Evolutionary conservation across 345 rosid genomes (phyloP).

Genomic region (Durio zibethinus): DNA sequence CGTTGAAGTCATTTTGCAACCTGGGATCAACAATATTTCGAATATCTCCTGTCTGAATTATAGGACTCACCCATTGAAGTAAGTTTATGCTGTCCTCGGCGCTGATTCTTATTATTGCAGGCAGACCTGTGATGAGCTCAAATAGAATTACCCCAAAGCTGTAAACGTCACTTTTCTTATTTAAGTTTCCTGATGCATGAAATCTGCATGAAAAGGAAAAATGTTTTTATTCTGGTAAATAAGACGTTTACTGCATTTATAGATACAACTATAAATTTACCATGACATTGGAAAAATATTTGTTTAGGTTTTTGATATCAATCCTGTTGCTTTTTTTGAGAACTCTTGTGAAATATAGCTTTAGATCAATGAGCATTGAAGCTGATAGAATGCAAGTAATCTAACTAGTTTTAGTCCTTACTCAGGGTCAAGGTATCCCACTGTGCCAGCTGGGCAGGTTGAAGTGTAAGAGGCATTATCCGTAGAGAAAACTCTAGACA

Average conservation of each 20-base stretch:
- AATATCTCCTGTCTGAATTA: constrained; percentile 30
- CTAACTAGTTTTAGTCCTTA: neutral
- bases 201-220: neutral
- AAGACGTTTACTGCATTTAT: neutral
- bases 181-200: neutral
- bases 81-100: neutral
- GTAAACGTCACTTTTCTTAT: constrained; percentile 39
- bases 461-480: constrained; percentile 28
- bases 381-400: neutral
- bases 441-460: constrained; percentile 38
- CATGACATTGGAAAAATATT: too few species aligned
- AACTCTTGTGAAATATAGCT: too few species aligned
- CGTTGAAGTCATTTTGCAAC: neutral
- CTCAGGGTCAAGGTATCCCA: constrained; percentile 39
- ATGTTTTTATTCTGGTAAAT: neutral
- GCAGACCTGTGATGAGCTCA: constrained; percentile 37
- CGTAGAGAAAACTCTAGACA: constrained; percentile 33
- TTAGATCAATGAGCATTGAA: neutral
- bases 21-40: constrained; percentile 25
- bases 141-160: constrained; percentile 39
- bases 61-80: constrained; percentile 11
- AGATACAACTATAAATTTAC: too few species aligned
- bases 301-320: too few species aligned
- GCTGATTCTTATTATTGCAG: constrained; percentile 17
- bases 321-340: neutral